phyloP scores from a whole-genome alignment of 1,139 yeast species.

The Candida tetrigidarum region DNA sequence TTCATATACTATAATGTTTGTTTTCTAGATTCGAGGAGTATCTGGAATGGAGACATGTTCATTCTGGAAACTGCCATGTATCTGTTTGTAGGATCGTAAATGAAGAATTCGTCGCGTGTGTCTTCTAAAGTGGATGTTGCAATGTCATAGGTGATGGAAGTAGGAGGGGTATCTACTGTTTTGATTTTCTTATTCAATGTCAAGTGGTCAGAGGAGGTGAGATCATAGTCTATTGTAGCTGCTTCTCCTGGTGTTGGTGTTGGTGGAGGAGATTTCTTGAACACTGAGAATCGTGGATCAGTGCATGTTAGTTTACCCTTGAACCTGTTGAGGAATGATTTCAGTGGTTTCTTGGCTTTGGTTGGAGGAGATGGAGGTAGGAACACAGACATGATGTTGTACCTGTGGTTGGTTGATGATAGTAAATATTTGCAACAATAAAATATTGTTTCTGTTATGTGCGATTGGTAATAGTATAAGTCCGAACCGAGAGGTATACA shows the following conservation, averaged over 20 bases:
- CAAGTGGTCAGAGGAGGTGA: not conserved
- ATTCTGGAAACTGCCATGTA: not conserved
- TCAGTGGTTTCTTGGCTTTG: not conserved
- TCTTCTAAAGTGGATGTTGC: not conserved
- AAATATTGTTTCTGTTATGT: too few species aligned
- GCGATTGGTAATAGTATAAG: too few species aligned
- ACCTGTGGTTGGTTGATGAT: too few species aligned
- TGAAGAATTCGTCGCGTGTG: not conserved
- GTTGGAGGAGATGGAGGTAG: not conserved
- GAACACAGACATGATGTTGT: not conserved
- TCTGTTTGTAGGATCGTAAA: not conserved
- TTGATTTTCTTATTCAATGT: not conserved
- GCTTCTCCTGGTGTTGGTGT: not conserved
- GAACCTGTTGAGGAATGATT: not conserved
- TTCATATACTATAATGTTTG: too few species aligned
- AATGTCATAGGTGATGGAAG: not conserved
- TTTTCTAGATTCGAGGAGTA: not conserved
- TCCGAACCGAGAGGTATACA: too few species aligned
- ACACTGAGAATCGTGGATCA: conserved; percentile 1
- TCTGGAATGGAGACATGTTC: not conserved
- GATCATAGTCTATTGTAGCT: not conserved
- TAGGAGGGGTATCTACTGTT: not conserved
- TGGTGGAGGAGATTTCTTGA: not conserved
- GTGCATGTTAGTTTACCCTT: not conserved
- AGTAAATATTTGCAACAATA: too few species aligned